Evolutionary conservation across 192 early-diverging fungal genomes (phyloP).

Genomic region (Dimargaris xerosporica): DNA sequence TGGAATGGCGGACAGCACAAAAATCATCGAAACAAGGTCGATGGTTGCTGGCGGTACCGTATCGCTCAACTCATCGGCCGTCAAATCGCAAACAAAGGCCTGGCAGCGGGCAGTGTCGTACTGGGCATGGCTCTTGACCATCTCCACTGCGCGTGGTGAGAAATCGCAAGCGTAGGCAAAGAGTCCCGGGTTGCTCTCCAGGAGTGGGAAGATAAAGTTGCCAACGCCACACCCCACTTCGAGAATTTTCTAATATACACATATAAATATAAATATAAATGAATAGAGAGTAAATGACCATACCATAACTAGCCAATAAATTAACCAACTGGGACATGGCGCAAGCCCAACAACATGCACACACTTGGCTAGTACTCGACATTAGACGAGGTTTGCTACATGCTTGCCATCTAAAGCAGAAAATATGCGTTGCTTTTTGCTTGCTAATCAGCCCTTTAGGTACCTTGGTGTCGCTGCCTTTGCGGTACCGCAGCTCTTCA

Average conservation of each 20-base stretch:
- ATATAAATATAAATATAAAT: constrained; percentile 16
- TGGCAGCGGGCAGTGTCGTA: constrained; percentile 58
- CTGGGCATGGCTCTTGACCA: constrained; percentile 64
- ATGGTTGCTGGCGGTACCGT: constrained; percentile 67
- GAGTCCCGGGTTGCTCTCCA: constrained; percentile 65
- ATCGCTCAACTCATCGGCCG: constrained; percentile 44
- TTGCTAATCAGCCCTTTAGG: too few relatives aligned
- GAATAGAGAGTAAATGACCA: not conserved
- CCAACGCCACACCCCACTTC: constrained; percentile 98
- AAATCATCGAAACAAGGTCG: constrained; percentile 87
- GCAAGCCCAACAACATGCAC: too few relatives aligned
- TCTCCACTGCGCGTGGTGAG: constrained; percentile 71
- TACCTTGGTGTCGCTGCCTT: not conserved
- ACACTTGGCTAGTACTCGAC: not conserved
- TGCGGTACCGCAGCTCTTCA: constrained; percentile 49
- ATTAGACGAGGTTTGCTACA: not conserved
- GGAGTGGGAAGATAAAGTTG: constrained; percentile 85
- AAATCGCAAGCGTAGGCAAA: constrained; percentile 93
- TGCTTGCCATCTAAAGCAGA: not conserved
- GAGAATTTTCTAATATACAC: constrained; percentile 33
- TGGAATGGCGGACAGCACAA: constrained; percentile 86
- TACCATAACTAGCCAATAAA: not conserved
- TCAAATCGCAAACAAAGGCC: constrained; percentile 95
- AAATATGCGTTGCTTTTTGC: not conserved
- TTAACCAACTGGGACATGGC: not conserved